These are phyloP conservation scores for Magnusiomyces tetraspermus DNA, from an alignment of 1,139 yeast genomes.

Conservation along the genomic window DNA sequence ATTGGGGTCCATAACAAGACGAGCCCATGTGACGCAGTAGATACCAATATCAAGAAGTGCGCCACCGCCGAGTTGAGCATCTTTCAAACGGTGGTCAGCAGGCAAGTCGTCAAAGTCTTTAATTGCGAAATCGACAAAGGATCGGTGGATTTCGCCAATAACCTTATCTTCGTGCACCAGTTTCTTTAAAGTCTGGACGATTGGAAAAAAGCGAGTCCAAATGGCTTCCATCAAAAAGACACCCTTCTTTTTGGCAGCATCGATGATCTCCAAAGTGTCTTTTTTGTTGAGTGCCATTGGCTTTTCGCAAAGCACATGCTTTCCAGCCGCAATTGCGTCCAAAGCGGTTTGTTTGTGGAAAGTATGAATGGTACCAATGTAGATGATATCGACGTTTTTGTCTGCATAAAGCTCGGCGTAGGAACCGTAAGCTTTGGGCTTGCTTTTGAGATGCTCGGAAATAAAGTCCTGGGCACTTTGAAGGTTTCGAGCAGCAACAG, in stretches of 20 bases:
- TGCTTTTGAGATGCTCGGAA: conserved; percentile 13
- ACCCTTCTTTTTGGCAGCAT: conserved; percentile 39
- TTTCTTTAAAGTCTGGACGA: conserved; percentile 35
- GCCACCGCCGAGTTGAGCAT: conserved; percentile 49
- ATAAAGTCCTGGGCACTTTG: conserved; percentile 25
- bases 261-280: conserved; percentile 40
- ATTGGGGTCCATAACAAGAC: conserved; percentile 26
- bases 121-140: conserved; percentile 33
- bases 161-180: conserved; percentile 39
- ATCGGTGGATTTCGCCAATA: conserved; percentile 41
- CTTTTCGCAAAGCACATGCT: conserved; percentile 53
- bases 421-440: conserved; percentile 26
- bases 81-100: conserved; percentile 31
- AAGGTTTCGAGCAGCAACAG: conserved; percentile 27
- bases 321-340: conserved; percentile 44
- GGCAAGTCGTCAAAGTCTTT: conserved; percentile 28
- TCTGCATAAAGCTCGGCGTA: conserved; percentile 38
- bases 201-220: conserved; percentile 58
- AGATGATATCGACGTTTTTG: conserved; percentile 42
- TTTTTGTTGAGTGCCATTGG: conserved; percentile 47
- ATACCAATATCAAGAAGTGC: conserved; percentile 53
- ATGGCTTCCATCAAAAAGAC: conserved; percentile 55
- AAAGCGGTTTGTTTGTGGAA: conserved; percentile 44
- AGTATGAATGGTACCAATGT: conserved; percentile 52
- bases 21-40: conserved; percentile 42